A percentile compares a stretch with the other conserved stretches of the same genome.
These are phyloP conservation scores for Alternaria brassicae DNA, from an alignment of 2,329 filamentous ascomycete genomes.

Conservation along the genomic window DNA sequence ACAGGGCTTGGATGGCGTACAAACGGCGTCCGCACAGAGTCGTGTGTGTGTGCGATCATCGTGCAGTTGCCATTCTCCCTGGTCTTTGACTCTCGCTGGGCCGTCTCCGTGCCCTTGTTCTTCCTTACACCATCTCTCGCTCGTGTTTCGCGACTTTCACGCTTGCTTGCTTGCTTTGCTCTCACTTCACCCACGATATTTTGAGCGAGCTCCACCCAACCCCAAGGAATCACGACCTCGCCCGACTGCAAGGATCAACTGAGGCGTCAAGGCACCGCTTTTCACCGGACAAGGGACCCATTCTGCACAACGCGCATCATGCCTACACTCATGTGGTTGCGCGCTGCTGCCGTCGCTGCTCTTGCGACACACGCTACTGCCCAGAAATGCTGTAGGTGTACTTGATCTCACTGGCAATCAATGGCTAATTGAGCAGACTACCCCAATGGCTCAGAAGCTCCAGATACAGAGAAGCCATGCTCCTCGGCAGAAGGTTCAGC, in stretches of 20 bases:
- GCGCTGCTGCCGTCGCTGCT: conserved; percentile 25
- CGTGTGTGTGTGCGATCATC: conserved; percentile 14
- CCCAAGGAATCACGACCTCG: conserved; percentile 8
- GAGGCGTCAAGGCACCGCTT: not conserved
- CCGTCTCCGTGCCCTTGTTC: not conserved
- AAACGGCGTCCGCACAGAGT: conserved; percentile 7
- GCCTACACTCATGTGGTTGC: conserved; percentile 29
- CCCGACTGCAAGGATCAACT: conserved; percentile 8
- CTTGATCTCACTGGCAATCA: not conserved
- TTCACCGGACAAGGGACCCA: conserved; percentile 11
- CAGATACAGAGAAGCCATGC: conserved; percentile 43
- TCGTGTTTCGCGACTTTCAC: not conserved
- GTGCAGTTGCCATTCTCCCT: conserved; percentile 9
- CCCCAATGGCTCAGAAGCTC: conserved; percentile 39
- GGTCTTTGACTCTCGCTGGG: not conserved
- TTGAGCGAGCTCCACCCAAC: conserved; percentile 6
- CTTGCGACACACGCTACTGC: conserved; percentile 28
- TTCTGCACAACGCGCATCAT: conserved; percentile 17
- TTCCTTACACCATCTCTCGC: not conserved
- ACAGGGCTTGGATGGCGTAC: conserved; percentile 13
- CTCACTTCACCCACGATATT: conserved; percentile 13
- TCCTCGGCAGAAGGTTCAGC: conserved; percentile 43
- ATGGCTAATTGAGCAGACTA: conserved; percentile 40
- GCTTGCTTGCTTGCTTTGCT: conserved; percentile 1
- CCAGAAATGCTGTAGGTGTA: conserved; percentile 41